Evolutionary conservation across 805 yeast genomes (phyloP).

Genomic region (Teunomyces panamensis): DNA sequence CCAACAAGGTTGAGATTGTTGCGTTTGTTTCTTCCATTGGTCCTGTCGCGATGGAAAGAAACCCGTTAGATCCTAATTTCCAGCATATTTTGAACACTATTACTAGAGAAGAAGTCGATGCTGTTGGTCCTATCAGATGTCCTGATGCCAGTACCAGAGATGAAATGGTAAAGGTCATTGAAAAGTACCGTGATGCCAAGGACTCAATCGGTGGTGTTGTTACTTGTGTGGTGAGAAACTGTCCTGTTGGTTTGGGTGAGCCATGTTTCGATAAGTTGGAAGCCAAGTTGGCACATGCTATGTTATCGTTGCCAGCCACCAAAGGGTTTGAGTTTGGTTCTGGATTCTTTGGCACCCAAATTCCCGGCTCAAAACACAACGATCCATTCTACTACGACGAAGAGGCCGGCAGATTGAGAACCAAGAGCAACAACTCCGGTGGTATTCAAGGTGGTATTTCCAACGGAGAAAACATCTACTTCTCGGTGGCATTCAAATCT

Average conservation of each 20-base stretch:
- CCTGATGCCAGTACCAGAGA: slow-evolving; percentile 74
- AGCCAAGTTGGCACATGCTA: slow-evolving; percentile 94
- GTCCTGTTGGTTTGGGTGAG: slow-evolving; percentile 96
- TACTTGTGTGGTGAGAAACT: slow-evolving; percentile 92
- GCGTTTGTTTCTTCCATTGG: slow-evolving; percentile 97
- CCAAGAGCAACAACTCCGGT: slow-evolving; percentile 89
- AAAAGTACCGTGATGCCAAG: slow-evolving; percentile 75
- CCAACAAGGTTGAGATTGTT: slow-evolving; percentile 85
- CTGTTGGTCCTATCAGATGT: slow-evolving; percentile 87
- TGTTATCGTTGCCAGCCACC: slow-evolving; percentile 96
- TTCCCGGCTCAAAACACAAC: slow-evolving; percentile 93
- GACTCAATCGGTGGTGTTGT: slow-evolving; percentile 98
- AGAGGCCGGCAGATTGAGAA: slow-evolving; percentile 64
- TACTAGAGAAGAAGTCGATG: slow-evolving; percentile 87
- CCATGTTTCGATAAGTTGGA: slow-evolving; percentile 97
- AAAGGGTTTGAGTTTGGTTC: slow-evolving; percentile 98
- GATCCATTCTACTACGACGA: slow-evolving; percentile 75
- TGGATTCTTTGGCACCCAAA: slow-evolving; percentile 84
- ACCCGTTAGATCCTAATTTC: slow-evolving; percentile 63
- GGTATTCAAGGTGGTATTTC: slow-evolving; percentile 98
- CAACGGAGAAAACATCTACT: slow-evolving; percentile 93
- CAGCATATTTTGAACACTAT: slow-evolving; percentile 65
- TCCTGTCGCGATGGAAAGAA: slow-evolving; percentile 69
- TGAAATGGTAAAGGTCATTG: slow-evolving; percentile 83
- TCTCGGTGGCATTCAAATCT: slow-evolving; percentile 94